phyloP scores from a whole-genome alignment of 371 early-diverging fungal genomes.

The Thermomucor indicae-seudaticae region DNA sequence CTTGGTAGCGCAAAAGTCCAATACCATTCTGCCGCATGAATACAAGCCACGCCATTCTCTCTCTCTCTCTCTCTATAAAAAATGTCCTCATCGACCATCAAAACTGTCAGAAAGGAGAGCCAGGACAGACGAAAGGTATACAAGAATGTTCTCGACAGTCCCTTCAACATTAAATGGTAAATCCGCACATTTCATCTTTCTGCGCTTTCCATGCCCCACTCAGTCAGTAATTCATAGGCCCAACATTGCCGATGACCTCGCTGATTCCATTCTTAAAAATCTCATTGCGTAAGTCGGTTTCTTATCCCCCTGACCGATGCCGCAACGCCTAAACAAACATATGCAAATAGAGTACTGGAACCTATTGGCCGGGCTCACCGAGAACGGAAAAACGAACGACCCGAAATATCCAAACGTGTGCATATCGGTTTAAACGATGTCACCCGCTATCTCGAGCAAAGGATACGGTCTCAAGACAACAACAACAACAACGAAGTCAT shows the following conservation, averaged over 20 bases:
- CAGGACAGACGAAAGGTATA: constrained; percentile 24
- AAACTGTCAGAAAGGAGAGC: too few relatives aligned
- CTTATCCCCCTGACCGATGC: not conserved
- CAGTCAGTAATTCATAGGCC: constrained; percentile 10
- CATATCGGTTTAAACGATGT: constrained; percentile 29
- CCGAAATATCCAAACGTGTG: constrained; percentile 18
- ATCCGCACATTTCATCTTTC: not conserved
- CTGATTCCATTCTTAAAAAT: constrained; percentile 12
- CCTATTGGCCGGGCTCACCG: constrained; percentile 21
- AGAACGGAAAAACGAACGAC: constrained; percentile 13
- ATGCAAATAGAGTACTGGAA: constrained; percentile 11
- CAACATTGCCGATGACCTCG: constrained; percentile 13
- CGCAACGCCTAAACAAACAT: too few relatives aligned
- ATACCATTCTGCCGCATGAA: too few relatives aligned
- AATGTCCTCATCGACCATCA: too few relatives aligned
- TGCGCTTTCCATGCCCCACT: not conserved
- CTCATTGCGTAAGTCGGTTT: constrained; percentile 19
- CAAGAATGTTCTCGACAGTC: constrained; percentile 26
- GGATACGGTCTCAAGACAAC: constrained; percentile 8
- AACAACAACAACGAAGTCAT: not conserved
- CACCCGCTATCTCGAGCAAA: constrained; percentile 21
- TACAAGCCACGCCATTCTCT: too few relatives aligned
- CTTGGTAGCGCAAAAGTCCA: too few relatives aligned
- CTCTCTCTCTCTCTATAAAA: too few relatives aligned
- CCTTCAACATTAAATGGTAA: constrained; percentile 35